Conservation (phyloP, 139 green algal species). For the Dunaliella primolecta region DNA sequence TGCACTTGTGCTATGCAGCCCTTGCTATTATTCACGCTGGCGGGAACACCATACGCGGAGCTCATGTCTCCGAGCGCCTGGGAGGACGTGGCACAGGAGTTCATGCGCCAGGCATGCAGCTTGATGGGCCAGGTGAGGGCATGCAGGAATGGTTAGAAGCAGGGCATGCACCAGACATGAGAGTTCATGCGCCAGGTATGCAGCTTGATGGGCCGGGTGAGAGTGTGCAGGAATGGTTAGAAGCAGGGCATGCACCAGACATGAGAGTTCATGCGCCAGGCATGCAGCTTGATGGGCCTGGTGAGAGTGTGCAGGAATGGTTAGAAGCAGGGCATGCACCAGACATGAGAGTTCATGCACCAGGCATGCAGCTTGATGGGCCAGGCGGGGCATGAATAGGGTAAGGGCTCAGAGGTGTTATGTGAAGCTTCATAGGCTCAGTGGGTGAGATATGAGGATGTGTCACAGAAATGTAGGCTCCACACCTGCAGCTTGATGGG, state of each 20-base stretch:
- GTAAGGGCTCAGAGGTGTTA: no score
- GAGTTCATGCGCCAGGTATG: conserved; percentile 85
- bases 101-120: conserved; percentile 77
- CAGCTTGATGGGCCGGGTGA: conserved; percentile 76
- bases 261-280: conserved; percentile 76
- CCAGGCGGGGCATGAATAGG: no score
- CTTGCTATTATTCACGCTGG: not conserved
- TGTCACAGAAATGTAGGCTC: no score
- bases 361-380: conserved; percentile 85
- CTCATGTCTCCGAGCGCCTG: conserved; percentile 62
- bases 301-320: no score
- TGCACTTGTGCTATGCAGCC: not conserved
- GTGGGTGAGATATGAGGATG: no score
- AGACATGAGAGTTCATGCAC: conserved; percentile 69
- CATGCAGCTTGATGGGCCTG: conserved; percentile 82
- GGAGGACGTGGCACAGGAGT: conserved; percentile 68
- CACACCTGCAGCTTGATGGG: no score
- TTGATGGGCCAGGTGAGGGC: conserved; percentile 73
- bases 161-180: conserved; percentile 39
- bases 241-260: no score
- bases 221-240: no score
- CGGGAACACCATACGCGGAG: conserved; percentile 51
- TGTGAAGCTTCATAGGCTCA: no score
- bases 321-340: no score
- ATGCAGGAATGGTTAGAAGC: no score